Conservation (phyloP, 2,329 filamentous ascomycete species). For the Paecilomyces formosus region DNA sequence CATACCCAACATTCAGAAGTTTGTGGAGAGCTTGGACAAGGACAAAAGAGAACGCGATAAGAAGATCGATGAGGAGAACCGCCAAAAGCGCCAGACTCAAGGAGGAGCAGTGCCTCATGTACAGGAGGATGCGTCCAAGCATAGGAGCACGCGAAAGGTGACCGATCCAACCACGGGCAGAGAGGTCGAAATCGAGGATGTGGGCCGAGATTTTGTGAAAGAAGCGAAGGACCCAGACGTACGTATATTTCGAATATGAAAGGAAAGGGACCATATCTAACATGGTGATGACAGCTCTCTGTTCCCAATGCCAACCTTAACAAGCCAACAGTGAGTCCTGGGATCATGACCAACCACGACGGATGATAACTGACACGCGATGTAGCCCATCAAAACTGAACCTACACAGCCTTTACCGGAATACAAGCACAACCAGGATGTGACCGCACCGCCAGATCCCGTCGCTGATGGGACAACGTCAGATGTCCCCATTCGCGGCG, state of each 20-base stretch:
- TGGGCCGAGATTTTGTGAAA: slow-evolving; percentile 62
- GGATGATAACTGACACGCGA: background rate
- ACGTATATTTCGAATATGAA: slow-evolving; percentile 6
- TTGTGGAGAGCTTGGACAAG: slow-evolving; percentile 68
- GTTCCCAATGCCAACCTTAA: slow-evolving; percentile 85
- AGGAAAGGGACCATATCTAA: background rate
- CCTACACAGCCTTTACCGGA: slow-evolving; percentile 65
- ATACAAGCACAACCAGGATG: slow-evolving; percentile 78
- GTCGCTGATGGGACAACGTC: slow-evolving; percentile 74
- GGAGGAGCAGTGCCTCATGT: slow-evolving; percentile 35
- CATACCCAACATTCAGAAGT: slow-evolving; percentile 80
- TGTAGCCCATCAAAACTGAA: slow-evolving; percentile 59
- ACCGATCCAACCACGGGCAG: slow-evolving; percentile 84
- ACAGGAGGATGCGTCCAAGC: slow-evolving; percentile 32
- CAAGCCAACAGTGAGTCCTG: slow-evolving; percentile 53
- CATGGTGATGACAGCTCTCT: slow-evolving; percentile 49
- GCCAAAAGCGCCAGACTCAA: slow-evolving; percentile 25
- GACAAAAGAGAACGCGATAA: slow-evolving; percentile 72
- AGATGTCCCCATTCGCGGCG: slow-evolving; percentile 90
- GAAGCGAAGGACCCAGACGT: slow-evolving; percentile 65
- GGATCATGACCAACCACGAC: background rate
- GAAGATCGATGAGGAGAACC: slow-evolving; percentile 55
- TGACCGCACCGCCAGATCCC: slow-evolving; percentile 85
- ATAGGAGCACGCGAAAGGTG: slow-evolving; percentile 51
- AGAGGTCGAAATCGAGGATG: slow-evolving; percentile 78